Evolutionary conservation across 1,139 yeast genomes (phyloP).

Genomic region (Candida sp.): DNA sequence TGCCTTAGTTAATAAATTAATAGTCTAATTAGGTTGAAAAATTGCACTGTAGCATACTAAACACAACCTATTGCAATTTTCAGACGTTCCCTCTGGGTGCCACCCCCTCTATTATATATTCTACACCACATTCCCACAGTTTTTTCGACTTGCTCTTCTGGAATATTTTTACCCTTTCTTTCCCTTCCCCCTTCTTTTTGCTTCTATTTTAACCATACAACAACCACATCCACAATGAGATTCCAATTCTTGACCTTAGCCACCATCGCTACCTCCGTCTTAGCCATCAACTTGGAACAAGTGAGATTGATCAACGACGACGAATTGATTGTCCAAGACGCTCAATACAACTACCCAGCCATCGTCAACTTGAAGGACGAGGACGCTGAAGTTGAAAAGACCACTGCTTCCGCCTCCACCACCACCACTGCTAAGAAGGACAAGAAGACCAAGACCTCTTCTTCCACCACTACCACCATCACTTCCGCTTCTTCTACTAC

Average conservation of each 20-base stretch:
- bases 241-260: constrained; percentile 14
- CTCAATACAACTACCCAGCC: constrained; percentile 15
- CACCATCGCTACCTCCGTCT: constrained; percentile 16
- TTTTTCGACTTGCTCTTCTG: background rate
- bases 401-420: constrained; percentile 1
- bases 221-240: constrained; percentile 10
- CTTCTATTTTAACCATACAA: background rate
- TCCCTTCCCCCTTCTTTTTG: background rate
- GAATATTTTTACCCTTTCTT: background rate
- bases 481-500: constrained; percentile 6
- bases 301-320: constrained; percentile 17
- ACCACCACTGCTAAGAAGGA: constrained; percentile 10
- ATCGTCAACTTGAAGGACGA: constrained; percentile 16
- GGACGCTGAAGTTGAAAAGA: constrained; percentile 13
- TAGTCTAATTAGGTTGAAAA: background rate
- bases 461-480: constrained; percentile 5
- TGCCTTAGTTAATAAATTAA: background rate
- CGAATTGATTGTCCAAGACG: constrained; percentile 17
- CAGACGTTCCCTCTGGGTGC: too few relatives aligned
- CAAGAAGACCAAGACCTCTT: constrained; percentile 10
- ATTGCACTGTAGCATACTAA: too few relatives aligned
- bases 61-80: background rate
- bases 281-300: constrained; percentile 18
- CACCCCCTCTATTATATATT: background rate
- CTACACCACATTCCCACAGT: background rate